phyloP scores from a whole-genome alignment of 2,329 filamentous ascomycete genomes.

The Phaeoacremonium minimum region DNA sequence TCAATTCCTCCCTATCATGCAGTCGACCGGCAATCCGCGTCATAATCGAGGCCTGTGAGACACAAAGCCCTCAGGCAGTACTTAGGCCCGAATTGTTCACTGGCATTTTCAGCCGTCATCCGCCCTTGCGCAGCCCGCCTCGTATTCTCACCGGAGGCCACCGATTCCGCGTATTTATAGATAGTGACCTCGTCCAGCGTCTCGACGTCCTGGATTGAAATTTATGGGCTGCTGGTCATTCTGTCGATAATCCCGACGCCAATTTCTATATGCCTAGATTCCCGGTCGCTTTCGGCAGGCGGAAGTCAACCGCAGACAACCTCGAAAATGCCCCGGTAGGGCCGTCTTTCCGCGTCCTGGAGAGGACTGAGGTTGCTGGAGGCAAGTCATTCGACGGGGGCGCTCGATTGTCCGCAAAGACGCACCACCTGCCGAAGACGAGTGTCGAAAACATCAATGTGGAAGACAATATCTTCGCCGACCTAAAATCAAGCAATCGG shows the following conservation, averaged over 20 bases:
- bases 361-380: constrained; percentile 39
- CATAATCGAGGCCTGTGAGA: constrained; percentile 13
- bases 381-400: constrained; percentile 49
- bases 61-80: constrained; percentile 3
- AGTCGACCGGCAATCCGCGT: constrained; percentile 25
- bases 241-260: constrained; percentile 7
- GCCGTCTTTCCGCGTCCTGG: constrained; percentile 55
- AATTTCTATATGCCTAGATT: constrained; percentile 55
- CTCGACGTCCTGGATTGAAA: background rate
- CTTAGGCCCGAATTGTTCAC: background rate
- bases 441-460: constrained; percentile 30
- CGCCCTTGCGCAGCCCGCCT: constrained; percentile 10
- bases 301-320: constrained; percentile 55
- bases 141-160: constrained; percentile 10
- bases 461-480: constrained; percentile 55
- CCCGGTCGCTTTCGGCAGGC: constrained; percentile 53
- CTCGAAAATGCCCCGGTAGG: constrained; percentile 46
- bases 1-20: constrained; percentile 23
- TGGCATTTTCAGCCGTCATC: constrained; percentile 3
- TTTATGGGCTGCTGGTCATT: constrained; percentile 11
- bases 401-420: constrained; percentile 33
- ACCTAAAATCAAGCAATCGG: constrained; percentile 49
- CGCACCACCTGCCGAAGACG: constrained; percentile 30
- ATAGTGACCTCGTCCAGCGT: background rate
- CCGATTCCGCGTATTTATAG: too few species aligned